Evolutionary conservation across 108 stramenopile species (phyloP).

Genomic region (Seminavis robusta): DNA sequence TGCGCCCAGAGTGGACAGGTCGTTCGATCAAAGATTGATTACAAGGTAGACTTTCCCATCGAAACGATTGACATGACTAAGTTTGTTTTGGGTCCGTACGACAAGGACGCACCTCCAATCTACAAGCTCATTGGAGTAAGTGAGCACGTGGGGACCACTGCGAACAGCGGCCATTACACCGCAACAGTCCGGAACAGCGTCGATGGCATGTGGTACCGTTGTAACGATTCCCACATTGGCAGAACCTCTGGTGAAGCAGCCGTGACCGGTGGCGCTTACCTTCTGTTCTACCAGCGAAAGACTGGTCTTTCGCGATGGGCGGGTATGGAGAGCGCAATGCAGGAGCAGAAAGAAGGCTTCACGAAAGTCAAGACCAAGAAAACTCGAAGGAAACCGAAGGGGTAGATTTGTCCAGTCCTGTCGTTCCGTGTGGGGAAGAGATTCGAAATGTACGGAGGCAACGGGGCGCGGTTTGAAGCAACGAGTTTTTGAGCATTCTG

Average conservation of each 20-base stretch:
- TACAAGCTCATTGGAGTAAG: constrained; percentile 83
- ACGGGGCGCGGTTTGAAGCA: too few species aligned
- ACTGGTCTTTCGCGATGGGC: constrained; percentile 66
- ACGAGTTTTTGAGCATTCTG: too few species aligned
- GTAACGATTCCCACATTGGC: constrained; percentile 78
- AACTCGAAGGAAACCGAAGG: not conserved
- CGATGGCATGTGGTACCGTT: constrained; percentile 77
- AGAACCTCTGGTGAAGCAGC: constrained; percentile 68
- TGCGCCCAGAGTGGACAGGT: constrained; percentile 51
- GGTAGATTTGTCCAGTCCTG: too few species aligned
- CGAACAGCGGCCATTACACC: constrained; percentile 84
- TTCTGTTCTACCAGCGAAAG: constrained; percentile 72
- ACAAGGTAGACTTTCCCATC: constrained; percentile 68
- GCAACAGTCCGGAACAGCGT: constrained; percentile 81
- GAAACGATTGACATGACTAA: constrained; percentile 60
- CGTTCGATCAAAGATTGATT: constrained; percentile 72
- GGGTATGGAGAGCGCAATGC: constrained; percentile 75
- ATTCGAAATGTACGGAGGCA: too few species aligned
- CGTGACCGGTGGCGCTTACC: constrained; percentile 76
- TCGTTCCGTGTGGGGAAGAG: not conserved
- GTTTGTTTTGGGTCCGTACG: constrained; percentile 66
- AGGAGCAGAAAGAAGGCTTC: constrained; percentile 45
- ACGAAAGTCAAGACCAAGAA: constrained; percentile 34
- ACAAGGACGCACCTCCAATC: constrained; percentile 70
- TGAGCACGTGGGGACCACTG: constrained; percentile 73